Evolutionary conservation across 805 yeast species (phyloP), one percentile per base, ranked within the genome.

Genomic region (Spathaspora sp.): DNA sequence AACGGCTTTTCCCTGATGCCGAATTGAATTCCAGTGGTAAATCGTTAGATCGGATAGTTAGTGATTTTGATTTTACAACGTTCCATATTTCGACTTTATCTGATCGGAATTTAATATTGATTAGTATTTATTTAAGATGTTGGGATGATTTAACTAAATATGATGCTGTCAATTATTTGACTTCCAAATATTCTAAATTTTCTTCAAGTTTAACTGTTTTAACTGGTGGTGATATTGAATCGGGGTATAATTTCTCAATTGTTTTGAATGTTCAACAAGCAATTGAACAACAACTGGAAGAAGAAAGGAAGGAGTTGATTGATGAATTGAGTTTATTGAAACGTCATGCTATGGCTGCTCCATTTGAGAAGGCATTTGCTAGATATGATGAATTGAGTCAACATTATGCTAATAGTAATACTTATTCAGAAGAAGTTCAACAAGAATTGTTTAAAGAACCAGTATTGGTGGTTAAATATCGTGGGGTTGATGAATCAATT

Each of bases 51-150:
- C 82, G 97, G 67, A 84, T 93, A 55, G 82, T 94, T 56, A 86
- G 96, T 40, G 99, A 94, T 73, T 94, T 94, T 61, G 99, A 94
- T 69, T 90, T 90, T 72, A 96, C 97, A 47, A 88, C 94, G 29
- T 92, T 88, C 70, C 98, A 93, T 68, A 76, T 94, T 55, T 86
- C 96, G 46, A 93, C 96, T n/a, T 52, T 67, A 16, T 89, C 92
- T 2, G 91, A 85, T 58, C 89, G 86, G 71, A 68, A 84, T 35
- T 63, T 79, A 65, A 69, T 90, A 52, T 72, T 87, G 56, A 72
- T 90, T 23, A 86, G 94, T 20, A 75, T 90, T 49, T 81, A 79
- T 56, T 81, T 89, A 66, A 87, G 86, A 67, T 86, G 96, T 60
- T 90, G 87, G 85, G 67, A 70, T 17, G 97, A 90, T 61, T 76